Evolutionary conservation across 257 asterid species (phyloP).

Genomic region (Nicotiana attenuata): DNA sequence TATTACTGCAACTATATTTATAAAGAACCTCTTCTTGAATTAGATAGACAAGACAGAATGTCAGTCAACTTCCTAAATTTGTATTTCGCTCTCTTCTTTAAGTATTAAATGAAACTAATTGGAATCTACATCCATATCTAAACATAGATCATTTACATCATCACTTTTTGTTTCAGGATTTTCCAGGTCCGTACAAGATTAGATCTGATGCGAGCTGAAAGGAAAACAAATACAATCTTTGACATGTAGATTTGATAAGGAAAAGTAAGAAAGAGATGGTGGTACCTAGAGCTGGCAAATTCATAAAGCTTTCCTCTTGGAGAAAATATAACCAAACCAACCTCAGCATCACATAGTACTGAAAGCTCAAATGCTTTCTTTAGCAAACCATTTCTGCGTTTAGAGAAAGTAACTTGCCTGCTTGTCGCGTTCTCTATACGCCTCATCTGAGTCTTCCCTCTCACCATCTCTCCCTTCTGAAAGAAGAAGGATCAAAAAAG

Average conservation of each 20-base stretch:
- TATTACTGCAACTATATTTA: neutral
- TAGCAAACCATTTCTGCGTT: constrained; percentile 77
- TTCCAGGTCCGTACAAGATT: neutral
- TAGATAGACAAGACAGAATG: neutral
- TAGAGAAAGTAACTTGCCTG: constrained; percentile 91
- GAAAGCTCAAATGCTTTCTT: constrained; percentile 88
- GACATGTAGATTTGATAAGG: neutral
- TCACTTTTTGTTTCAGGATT: neutral
- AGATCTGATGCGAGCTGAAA: neutral
- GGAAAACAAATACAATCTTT: neutral
- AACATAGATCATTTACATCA: neutral
- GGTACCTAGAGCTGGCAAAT: constrained; percentile 72
- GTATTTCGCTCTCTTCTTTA: neutral
- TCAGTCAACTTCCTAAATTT: neutral
- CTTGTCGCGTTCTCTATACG: constrained; percentile 91
- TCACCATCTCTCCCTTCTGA: constrained; percentile 43
- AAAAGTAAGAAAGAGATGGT: neutral
- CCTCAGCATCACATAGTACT: constrained; percentile 85
- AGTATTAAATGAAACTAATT: neutral
- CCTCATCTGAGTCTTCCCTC: constrained; percentile 97
- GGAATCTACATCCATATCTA: neutral
- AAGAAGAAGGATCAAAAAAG: neutral
- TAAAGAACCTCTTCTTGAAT: neutral
- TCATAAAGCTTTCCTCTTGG: constrained; percentile 84
- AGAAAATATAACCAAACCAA: constrained; percentile 70